phyloP scores from a whole-genome alignment of 2,329 filamentous ascomycete genomes.

The Hirsutella thompsonii region DNA sequence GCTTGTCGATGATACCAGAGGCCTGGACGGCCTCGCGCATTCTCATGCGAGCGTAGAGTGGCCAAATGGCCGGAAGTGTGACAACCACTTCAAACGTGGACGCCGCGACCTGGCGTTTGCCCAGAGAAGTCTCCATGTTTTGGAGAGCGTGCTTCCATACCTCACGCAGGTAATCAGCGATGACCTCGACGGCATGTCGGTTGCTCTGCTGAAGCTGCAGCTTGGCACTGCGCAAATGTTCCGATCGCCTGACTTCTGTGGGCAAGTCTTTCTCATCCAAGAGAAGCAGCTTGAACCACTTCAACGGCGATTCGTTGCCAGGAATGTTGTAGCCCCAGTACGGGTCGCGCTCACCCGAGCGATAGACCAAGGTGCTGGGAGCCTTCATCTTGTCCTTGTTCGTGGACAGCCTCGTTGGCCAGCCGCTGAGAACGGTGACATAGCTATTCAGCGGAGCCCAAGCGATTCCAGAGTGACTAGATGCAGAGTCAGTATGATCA shows the following conservation, averaged over 20 bases:
- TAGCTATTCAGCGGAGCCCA: constrained; percentile 18
- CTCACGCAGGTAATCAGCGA: constrained; percentile 17
- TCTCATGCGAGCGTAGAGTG: constrained; percentile 18
- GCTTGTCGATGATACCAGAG: constrained; percentile 21
- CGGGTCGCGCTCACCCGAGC: accelerated
- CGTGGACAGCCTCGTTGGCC: constrained; percentile 10
- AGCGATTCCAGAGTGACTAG: constrained; percentile 25
- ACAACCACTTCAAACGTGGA: constrained; percentile 22
- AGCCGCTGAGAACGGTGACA: constrained; percentile 18
- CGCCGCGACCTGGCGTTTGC: constrained; percentile 8
- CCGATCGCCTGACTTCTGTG: constrained; percentile 7
- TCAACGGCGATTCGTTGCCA: constrained; percentile 7
- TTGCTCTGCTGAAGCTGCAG: neutral
- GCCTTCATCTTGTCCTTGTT: constrained; percentile 19
- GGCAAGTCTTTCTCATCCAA: constrained; percentile 18
- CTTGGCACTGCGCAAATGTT: constrained; percentile 8
- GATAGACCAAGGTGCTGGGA: constrained; percentile 14
- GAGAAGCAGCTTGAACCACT: constrained; percentile 30
- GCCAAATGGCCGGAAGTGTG: constrained; percentile 34
- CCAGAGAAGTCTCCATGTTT: constrained; percentile 13
- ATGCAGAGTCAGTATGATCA: no score
- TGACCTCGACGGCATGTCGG: constrained; percentile 14
- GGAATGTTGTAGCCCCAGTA: constrained; percentile 22
- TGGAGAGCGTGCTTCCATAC: constrained; percentile 19
- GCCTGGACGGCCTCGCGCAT: constrained; percentile 22